Evolutionary conservation across 495 filamentous ascomycete genomes (phyloP).

Genomic region (Xylaria acuta): DNA sequence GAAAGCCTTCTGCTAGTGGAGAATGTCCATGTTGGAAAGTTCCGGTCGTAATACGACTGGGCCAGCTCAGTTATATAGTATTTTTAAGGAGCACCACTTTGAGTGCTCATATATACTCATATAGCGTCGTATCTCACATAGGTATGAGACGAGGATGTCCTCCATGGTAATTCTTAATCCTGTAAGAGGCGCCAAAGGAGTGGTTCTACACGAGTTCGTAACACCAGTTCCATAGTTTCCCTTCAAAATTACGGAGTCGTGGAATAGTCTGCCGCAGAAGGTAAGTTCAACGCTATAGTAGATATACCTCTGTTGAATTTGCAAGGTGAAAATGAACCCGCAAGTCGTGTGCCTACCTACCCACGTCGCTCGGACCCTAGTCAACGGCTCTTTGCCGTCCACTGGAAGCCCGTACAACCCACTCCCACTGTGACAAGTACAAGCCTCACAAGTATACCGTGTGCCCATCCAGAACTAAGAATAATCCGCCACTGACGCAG

Average conservation of each 20-base stretch:
- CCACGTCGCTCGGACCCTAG: background rate
- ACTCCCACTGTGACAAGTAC: background rate
- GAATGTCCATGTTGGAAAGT: background rate
- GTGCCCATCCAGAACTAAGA: background rate
- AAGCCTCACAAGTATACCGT: constrained; percentile 5
- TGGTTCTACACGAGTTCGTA: background rate
- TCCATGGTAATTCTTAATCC: too few species aligned
- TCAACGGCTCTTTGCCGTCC: background rate
- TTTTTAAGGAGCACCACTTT: too few species aligned
- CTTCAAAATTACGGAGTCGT: background rate
- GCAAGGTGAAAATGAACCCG: background rate
- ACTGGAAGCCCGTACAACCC: background rate
- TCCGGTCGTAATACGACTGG: too few species aligned
- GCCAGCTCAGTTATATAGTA: too few species aligned
- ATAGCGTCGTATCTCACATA: too few species aligned
- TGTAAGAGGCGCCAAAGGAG: too few species aligned
- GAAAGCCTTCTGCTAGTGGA: background rate
- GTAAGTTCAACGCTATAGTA: background rate
- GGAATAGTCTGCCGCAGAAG: background rate
- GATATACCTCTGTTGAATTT: background rate
- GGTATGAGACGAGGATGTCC: background rate
- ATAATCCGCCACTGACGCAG: background rate
- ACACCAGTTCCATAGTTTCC: background rate
- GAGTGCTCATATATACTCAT: too few species aligned
- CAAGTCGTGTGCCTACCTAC: background rate